phyloP scores from a whole-genome alignment of 495 filamentous ascomycete genomes.

The Penicillium atrosanguineum region DNA sequence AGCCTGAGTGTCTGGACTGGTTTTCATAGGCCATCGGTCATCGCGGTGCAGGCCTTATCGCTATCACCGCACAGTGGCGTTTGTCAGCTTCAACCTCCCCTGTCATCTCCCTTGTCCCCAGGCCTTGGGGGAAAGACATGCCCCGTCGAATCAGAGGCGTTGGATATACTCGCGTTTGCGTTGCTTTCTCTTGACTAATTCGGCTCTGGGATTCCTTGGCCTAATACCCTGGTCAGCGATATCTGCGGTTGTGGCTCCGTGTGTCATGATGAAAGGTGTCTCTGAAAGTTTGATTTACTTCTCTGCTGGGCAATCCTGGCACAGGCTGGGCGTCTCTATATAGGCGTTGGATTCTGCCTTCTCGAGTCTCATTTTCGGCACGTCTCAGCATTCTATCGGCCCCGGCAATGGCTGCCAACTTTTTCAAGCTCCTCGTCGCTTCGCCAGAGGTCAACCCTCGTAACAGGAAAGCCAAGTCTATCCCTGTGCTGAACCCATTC shows the following conservation, averaged over 20 bases:
- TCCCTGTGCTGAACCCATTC: constrained; percentile 78
- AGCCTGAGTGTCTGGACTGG: neutral
- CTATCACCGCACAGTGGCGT: neutral
- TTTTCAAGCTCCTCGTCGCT: constrained; percentile 26
- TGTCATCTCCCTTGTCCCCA: neutral
- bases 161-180: constrained; percentile 7
- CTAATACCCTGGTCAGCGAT: neutral
- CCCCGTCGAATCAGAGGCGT: constrained; percentile 12
- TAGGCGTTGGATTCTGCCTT: constrained; percentile 1
- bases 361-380: neutral
- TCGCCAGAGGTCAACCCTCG: constrained; percentile 63
- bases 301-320: neutral
- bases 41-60: constrained; percentile 14
- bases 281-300: neutral
- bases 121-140: neutral
- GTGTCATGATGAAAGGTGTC: constrained; percentile 6
- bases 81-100: neutral
- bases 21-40: constrained; percentile 9
- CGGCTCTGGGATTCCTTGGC: neutral
- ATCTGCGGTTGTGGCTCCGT: constrained; percentile 10
- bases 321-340: constrained; percentile 2
- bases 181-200: constrained; percentile 10
- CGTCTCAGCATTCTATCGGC: neutral
- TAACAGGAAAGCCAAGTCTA: constrained; percentile 75
- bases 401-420: constrained; percentile 17